Evolutionary conservation across 148 eudicot genomes (phyloP), one percentile per base, ranked within the genome.

Genomic region (Rhododendron simsii): DNA sequence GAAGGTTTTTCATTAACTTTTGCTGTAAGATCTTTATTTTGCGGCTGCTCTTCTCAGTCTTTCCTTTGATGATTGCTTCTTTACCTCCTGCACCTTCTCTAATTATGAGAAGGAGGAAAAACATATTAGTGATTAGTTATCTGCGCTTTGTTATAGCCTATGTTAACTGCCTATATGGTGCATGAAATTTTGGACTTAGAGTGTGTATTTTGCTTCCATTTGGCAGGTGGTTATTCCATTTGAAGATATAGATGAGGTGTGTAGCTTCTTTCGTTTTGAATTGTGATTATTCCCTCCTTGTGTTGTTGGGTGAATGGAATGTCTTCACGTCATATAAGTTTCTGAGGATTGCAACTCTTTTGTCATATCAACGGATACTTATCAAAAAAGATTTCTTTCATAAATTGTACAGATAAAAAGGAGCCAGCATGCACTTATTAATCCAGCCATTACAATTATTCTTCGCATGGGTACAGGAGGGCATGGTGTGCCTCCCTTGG

Each of bases 401-500:
- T 65, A 85, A 16, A 85, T 61, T 81, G 50, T 87, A 61, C 91
- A 96, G 99, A 92, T 96, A 86, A 90, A 87, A 77, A 92, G 96
- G 90, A 96, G 98, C 89, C 99, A 96, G 84, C 99, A 96, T 92
- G 99, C 99, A 77, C 85, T 93, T 53, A 94, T 96, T 59, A 96
- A 96, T 92, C 99, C 99, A 53, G 93, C 98, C 81, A 90, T 96
- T 78, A 96, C 99, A 51, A 94, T 96, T 73, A 87, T 96, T 84
- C 96, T 96, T 85, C 94, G 98, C 80, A 91, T 90, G 91, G 99
- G 99, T 90, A 98, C 99, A 85, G 99, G 98, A 61, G 99, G 99
- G 71, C 94, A 93, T 90, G 99, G 99, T 87, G 99, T 93, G 75
- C 99, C 99, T 57, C 99, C 99, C 86, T 88, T 96, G 89, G 98